Evolutionary conservation across 495 filamentous ascomycete species (phyloP), one percentile per base, ranked within the genome.

Genomic region (Geoglossum glabrum): DNA sequence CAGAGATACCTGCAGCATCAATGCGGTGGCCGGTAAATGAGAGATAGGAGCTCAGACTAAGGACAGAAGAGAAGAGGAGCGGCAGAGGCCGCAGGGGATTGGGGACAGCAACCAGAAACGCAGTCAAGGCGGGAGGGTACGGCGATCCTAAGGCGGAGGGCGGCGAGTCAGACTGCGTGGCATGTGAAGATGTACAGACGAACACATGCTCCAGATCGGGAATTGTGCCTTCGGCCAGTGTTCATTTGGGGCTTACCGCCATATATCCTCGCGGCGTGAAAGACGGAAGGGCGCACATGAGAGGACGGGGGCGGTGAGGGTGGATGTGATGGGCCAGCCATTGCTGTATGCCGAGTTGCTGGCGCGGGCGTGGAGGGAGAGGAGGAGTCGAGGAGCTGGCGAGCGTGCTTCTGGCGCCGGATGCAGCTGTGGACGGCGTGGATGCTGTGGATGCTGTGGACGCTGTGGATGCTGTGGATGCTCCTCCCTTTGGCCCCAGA

Each of bases 31-130:
- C 80, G 54, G 78, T 76, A 9, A 95, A 66, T 66, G 88, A 90
- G 47, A 90, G 75, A 69, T 95, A 97, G 70, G 81, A 84, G 57
- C 79, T 79, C 73, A 94, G 88, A 57, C 93, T 74, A n/a, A 96
- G 78, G 57, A 89, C 72, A 0, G 88, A 85, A 34, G 87, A 76
- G 72, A 95, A 87, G 62, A 87, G 71, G 74, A 93, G 80, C 1
- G 87, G 86, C 0, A 92, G 72, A 13, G 74, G 62, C 64, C 85
- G 84, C 65, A 84, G 77, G 7, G 89, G 89, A 70, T 89, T 81
- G 61, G 90, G 84, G 23, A 86, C 79, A 5, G 81, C 77, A 60
- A 93, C 80, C 52, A 95, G 78, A 11, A 86, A 83, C 45, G 87
- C 86, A 47, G 90, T 82, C 19, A 84, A 71, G 31, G 82, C 84